Conservation (phyloP, 306 rosid species). For the Dryas alaskensis region DNA sequence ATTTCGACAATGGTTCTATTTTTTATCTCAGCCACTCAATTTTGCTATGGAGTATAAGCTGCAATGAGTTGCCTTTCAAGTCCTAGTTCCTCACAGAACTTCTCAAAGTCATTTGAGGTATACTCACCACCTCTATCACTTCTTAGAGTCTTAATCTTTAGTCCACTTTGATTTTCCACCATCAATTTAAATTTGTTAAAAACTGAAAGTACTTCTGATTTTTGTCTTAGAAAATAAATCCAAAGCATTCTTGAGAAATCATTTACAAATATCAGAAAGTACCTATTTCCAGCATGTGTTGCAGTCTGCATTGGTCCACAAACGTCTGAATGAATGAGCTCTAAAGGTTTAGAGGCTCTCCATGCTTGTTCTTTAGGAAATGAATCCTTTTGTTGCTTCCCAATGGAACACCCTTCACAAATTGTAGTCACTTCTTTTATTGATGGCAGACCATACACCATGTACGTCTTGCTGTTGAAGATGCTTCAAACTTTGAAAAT, state of each 20-base stretch:
- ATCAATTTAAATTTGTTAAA: background rate
- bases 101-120: background rate
- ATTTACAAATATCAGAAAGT: background rate
- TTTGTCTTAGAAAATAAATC: slow-evolving; percentile 1
- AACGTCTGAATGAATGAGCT: background rate
- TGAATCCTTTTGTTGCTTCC: background rate
- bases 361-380: background rate
- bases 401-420: background rate
- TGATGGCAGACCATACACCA: background rate
- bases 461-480: background rate
- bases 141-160: background rate
- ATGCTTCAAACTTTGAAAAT: background rate
- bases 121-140: background rate
- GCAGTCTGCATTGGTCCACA: background rate
- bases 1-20: slow-evolving; percentile 6
- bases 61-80: background rate
- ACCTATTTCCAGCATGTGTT: background rate
- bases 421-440: background rate
- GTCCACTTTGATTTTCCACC: background rate
- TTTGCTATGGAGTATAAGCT: slow-evolving; percentile 1
- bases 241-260: background rate
- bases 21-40: background rate
- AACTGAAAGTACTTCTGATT: background rate
- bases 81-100: background rate
- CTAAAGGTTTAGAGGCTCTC: background rate